phyloP scores from a whole-genome alignment of 345 rosid species.

The Lepidium aucheri region DNA sequence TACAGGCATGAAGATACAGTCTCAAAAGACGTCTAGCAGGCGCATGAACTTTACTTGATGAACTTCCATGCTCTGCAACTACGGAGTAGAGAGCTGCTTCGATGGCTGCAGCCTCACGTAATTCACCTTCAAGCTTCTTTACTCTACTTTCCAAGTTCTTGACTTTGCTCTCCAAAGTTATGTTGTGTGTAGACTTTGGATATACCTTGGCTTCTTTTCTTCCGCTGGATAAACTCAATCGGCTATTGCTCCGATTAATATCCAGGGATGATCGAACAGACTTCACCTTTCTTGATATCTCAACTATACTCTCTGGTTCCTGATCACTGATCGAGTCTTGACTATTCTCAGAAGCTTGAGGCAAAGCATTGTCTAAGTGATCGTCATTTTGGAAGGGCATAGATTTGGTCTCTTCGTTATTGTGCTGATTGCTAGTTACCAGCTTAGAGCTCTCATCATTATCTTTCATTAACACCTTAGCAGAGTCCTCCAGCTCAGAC shows the following conservation, averaged over 20 bases:
- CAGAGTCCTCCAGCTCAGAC: constrained; percentile 8
- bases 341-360: constrained; percentile 15
- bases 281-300: constrained; percentile 55
- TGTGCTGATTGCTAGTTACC: neutral
- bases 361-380: constrained; percentile 11
- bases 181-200: constrained; percentile 35
- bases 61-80: constrained; percentile 86
- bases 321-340: constrained; percentile 20
- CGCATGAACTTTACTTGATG: constrained; percentile 85
- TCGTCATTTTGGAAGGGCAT: constrained; percentile 12
- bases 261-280: constrained; percentile 74
- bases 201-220: constrained; percentile 45
- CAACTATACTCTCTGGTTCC: constrained; percentile 25
- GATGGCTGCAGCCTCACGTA: constrained; percentile 81
- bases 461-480: neutral
- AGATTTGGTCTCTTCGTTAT: neutral
- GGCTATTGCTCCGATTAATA: constrained; percentile 33
- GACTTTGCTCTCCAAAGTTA: constrained; percentile 49
- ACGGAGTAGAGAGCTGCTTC: constrained; percentile 89
- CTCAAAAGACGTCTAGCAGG: constrained; percentile 93
- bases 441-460: constrained; percentile 1
- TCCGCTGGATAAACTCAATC: constrained; percentile 25
- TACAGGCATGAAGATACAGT: constrained; percentile 66
- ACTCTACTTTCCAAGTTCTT: constrained; percentile 60
- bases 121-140: constrained; percentile 75